Conservation (phyloP, 306 rosid species). For the Trifolium pratense region DNA sequence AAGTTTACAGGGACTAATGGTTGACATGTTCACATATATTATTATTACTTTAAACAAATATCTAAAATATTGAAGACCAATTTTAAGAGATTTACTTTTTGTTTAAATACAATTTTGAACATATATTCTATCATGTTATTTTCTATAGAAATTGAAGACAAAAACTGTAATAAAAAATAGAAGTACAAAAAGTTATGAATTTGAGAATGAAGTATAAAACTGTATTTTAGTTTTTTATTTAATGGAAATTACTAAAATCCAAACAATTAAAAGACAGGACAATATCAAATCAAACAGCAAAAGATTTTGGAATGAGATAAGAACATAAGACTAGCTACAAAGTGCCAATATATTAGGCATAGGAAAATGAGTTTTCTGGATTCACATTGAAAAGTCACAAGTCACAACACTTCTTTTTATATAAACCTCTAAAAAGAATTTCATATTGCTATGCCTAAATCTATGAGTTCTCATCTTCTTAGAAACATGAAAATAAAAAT, state of each 20-base stretch:
- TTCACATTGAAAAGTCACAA: constrained; percentile 51
- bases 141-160: no score
- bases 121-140: no score
- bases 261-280: background rate
- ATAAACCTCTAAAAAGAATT: constrained; percentile 9
- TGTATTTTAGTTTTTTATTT: no score
- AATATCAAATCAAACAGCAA: background rate
- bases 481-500: constrained; percentile 22
- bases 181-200: no score
- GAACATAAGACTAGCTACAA: constrained; percentile 2
- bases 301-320: constrained; percentile 9
- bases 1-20: no score
- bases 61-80: no score
- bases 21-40: no score
- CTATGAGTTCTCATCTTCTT: constrained; percentile 22
- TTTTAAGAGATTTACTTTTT: no score
- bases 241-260: background rate
- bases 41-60: no score
- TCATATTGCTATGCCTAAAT: constrained; percentile 31
- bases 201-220: no score
- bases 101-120: no score
- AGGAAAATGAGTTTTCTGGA: constrained; percentile 22
- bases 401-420: constrained; percentile 39
- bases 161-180: no score
- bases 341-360: constrained; percentile 7